These are phyloP conservation scores for Fusarium longipes DNA, from an alignment of 2,329 filamentous ascomycete genomes.

Conservation along the genomic window DNA sequence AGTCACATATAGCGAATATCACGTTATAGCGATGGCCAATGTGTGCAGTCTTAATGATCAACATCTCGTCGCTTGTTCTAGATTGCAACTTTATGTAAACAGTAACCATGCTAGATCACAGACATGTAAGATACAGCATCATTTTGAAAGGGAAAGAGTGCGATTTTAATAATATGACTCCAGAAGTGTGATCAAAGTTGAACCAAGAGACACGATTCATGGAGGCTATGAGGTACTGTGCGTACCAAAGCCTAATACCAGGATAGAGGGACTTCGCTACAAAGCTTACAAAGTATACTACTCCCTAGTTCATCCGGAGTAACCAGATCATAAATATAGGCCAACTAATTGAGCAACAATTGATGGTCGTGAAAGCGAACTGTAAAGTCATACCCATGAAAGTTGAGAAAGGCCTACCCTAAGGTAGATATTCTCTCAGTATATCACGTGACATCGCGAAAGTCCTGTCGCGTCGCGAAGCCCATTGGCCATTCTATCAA, in stretches of 20 bases:
- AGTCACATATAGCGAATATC: not conserved
- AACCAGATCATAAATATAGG: not conserved
- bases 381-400: not conserved
- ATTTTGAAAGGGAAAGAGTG: too few species aligned
- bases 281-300: too few species aligned
- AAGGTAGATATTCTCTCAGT: not conserved
- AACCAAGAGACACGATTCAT: too few species aligned
- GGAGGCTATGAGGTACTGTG: too few species aligned
- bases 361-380: not conserved
- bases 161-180: too few species aligned
- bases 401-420: not conserved
- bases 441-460: slow-evolving; percentile 33
- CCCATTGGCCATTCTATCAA: not conserved
- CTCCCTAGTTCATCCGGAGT: too few species aligned
- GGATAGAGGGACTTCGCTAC: too few species aligned
- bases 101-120: not conserved
- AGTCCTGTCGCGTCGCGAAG: slow-evolving; percentile 20
- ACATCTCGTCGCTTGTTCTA: too few species aligned
- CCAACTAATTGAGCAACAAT: not conserved
- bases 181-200: too few species aligned
- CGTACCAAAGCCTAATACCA: too few species aligned
- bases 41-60: not conserved
- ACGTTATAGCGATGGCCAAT: not conserved
- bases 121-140: too few species aligned
- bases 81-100: not conserved